Evolutionary conservation across 345 rosid genomes (phyloP).

Genomic region (Bruguiera gymnorhiza): DNA sequence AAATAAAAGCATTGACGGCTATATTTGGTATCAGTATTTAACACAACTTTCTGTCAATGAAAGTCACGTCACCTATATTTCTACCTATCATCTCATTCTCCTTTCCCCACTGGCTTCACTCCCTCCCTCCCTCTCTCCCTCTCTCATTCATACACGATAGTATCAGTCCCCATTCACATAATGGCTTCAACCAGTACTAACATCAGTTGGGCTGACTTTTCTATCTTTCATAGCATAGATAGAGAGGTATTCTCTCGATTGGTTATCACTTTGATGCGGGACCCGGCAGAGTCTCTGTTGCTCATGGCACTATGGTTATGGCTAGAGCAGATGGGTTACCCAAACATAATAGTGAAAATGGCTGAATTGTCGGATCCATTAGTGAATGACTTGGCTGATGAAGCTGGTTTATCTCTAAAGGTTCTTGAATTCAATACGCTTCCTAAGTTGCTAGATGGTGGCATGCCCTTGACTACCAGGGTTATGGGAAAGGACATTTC

Average conservation of each 20-base stretch:
- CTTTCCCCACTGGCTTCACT: too few relatives aligned
- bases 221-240: slow-evolving; percentile 36
- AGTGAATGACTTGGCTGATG: slow-evolving; percentile 31
- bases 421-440: slow-evolving; percentile 16
- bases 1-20: too few relatives aligned
- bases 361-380: slow-evolving; percentile 16
- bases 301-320: slow-evolving; percentile 49
- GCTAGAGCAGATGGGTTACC: slow-evolving; percentile 41
- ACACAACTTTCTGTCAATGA: too few relatives aligned
- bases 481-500: slow-evolving; percentile 25
- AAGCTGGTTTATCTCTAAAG: slow-evolving; percentile 26
- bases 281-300: slow-evolving; percentile 34
- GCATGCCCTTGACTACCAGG: slow-evolving; percentile 27
- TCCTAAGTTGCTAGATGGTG: background rate
- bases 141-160: background rate
- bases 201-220: slow-evolving; percentile 8
- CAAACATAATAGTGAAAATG: slow-evolving; percentile 30
- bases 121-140: too few relatives aligned
- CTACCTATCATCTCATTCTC: too few relatives aligned
- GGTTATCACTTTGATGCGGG: slow-evolving; percentile 27
- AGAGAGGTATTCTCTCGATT: slow-evolving; percentile 37
- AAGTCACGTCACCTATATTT: too few relatives aligned
- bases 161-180: background rate
- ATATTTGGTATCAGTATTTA: too few relatives aligned
- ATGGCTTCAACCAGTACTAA: slow-evolving; percentile 34